Base-by-base conservation (phyloP, 176 grass and related monocot genomes). In the Cenchrus americanus region DNA sequence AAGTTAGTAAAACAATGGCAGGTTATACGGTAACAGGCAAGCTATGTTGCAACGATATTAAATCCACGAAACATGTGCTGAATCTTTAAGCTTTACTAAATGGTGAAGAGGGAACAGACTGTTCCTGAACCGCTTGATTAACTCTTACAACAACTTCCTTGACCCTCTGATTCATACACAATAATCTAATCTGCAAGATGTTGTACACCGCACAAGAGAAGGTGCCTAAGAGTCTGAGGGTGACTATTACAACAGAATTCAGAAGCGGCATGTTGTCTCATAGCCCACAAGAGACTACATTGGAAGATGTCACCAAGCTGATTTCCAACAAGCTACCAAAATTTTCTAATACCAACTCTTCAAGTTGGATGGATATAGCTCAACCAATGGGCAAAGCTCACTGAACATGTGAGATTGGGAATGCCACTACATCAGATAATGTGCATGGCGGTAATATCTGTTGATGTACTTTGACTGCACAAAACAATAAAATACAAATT, bases 391-490 rank as follows among this genome's bases (percentile, higher is more conserved):
- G 15, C 43, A 10, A 70, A 3, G 19, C 41, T 47, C 40, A 13
- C 11, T n/a, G 12, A 49, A 14, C 69, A 50, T 44, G 7, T 24
- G 42, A 70, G 43, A 49, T 49, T 21, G 8, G 42, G 34, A 71
- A 49, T 5, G 7, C 22, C 75, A 75, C 83, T 18, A 72, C 90
- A 93, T 86, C 63, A 98, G 66, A 50, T 70, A 70, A 73, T 98
- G 92, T 34, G 91, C 85, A 4, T 93, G 24, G 27, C 89, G 82
- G 57, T 95, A 95, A 51, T 98, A 95, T 86, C 92, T 91, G 34
- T 95, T 95, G 62, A 93, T 95, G 77, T 90, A 95, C 10, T 14
- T 60, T 5, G 84, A 66, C 92, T 98, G 90, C 80, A 74, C 21
- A 83, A 70, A 58, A 40, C 40, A 81, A 43, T 14, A 79, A 12